phyloP scores from a whole-genome alignment of 176 grass and related monocot species.

The Oryza officinalis region DNA sequence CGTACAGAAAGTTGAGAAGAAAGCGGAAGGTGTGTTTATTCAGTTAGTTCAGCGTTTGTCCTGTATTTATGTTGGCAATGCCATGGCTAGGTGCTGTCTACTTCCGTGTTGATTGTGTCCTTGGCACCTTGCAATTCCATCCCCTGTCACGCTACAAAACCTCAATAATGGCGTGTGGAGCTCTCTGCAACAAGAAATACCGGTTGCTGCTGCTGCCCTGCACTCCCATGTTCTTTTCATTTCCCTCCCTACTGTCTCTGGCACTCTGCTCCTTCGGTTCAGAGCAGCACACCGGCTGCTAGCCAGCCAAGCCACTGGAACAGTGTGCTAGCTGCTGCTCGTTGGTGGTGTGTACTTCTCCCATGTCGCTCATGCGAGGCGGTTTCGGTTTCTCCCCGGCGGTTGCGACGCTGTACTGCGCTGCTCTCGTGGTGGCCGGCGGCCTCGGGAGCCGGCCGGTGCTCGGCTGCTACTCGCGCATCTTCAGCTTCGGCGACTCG shows the following conservation, averaged over 20 bases:
- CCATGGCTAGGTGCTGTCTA: background rate
- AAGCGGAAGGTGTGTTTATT: background rate
- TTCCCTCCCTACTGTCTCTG: background rate
- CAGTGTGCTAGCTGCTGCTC: background rate
- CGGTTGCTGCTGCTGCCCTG: background rate
- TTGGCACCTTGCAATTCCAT: conserved; percentile 37
- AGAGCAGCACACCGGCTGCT: background rate
- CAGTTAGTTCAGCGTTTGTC: background rate
- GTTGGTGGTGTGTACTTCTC: background rate
- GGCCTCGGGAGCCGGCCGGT: background rate
- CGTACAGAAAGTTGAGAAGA: background rate
- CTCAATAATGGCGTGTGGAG: conserved; percentile 27
- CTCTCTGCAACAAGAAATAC: conserved; percentile 33
- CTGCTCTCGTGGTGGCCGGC: conserved; percentile 8
- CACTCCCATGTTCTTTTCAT: background rate
- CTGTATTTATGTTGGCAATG: background rate
- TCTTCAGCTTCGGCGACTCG: conserved; percentile 94
- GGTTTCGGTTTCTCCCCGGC: background rate
- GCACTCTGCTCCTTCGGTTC: background rate
- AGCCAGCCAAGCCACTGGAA: background rate
- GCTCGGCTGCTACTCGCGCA: conserved; percentile 57
- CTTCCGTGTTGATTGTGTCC: conserved; percentile 31
- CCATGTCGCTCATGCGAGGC: conserved; percentile 8
- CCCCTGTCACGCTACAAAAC: background rate
- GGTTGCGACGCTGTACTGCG: background rate